Conservation (phyloP, 345 rosid genomes). For the Salix udensis region DNA sequence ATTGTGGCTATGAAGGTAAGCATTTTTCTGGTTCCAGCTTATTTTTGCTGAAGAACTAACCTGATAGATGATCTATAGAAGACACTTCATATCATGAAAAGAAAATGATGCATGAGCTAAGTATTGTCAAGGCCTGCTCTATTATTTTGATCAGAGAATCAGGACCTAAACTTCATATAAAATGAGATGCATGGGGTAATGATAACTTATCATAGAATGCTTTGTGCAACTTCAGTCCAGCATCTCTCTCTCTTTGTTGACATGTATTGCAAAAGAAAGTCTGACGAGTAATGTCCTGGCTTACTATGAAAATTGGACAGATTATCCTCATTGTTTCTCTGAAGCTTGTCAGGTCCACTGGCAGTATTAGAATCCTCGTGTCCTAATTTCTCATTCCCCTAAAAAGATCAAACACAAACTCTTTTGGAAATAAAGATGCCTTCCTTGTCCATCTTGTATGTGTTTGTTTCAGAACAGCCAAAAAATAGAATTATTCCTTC, state of each 20-base stretch:
- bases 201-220: background rate
- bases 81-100: background rate
- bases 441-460: background rate
- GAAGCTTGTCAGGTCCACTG: background rate
- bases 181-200: background rate
- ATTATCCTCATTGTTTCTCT: background rate
- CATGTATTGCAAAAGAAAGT: background rate
- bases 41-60: background rate
- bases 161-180: background rate
- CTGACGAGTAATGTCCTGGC: background rate
- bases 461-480: background rate
- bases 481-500: background rate
- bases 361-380: background rate
- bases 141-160: background rate
- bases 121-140: background rate
- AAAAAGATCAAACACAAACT: background rate
- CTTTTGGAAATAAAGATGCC: background rate
- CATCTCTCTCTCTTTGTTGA: background rate
- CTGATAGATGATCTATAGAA: background rate
- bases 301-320: background rate
- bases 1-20: constrained; percentile 46
- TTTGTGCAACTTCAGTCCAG: background rate
- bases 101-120: background rate
- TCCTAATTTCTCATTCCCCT: background rate
- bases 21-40: background rate